phyloP scores from a whole-genome alignment of 495 filamentous ascomycete species.

The Rostrohypoxylon terebratum region DNA sequence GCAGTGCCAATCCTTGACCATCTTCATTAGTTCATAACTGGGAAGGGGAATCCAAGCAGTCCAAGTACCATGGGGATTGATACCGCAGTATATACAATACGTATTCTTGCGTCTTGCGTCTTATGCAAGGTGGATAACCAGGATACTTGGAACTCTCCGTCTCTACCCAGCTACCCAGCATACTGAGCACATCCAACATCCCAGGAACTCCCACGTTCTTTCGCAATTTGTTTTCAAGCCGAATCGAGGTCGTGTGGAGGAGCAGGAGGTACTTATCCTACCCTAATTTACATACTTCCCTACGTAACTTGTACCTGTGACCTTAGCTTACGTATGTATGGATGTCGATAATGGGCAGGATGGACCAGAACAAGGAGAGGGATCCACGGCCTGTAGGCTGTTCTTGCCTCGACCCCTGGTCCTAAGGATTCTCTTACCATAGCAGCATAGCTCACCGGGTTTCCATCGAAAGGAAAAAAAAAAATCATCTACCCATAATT shows the following conservation, averaged over 20 bases:
- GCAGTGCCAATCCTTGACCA: conserved; percentile 42
- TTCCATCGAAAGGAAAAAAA: conserved; percentile 25
- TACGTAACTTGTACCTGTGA: conserved; percentile 7
- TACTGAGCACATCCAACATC: not conserved
- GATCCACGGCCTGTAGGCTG: conserved; percentile 24
- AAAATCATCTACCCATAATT: conserved; percentile 14
- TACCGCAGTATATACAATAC: not conserved
- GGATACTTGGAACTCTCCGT: conserved; percentile 13
- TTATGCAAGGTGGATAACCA: conserved; percentile 43
- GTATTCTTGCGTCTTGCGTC: conserved; percentile 25
- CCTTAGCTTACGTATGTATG: not conserved
- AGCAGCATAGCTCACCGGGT: conserved; percentile 9
- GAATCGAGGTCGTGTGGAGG: conserved; percentile 11
- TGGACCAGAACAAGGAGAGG: conserved; percentile 19
- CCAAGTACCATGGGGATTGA: conserved; percentile 42
- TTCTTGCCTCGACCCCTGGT: conserved; percentile 16
- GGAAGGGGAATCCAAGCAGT: conserved; percentile 37
- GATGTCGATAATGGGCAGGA: conserved; percentile 6
- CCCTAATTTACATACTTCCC: not conserved
- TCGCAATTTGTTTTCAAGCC: conserved; percentile 28
- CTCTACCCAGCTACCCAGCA: not conserved
- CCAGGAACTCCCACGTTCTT: conserved; percentile 8
- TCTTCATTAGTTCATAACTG: conserved; percentile 39
- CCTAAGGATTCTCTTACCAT: conserved; percentile 3
- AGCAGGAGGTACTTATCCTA: not conserved